A percentile compares a stretch with the other conserved stretches of the same genome.
Evolutionary conservation across 148 eudicot genomes (phyloP).

Genomic region (Heliamphora exappendiculata): DNA sequence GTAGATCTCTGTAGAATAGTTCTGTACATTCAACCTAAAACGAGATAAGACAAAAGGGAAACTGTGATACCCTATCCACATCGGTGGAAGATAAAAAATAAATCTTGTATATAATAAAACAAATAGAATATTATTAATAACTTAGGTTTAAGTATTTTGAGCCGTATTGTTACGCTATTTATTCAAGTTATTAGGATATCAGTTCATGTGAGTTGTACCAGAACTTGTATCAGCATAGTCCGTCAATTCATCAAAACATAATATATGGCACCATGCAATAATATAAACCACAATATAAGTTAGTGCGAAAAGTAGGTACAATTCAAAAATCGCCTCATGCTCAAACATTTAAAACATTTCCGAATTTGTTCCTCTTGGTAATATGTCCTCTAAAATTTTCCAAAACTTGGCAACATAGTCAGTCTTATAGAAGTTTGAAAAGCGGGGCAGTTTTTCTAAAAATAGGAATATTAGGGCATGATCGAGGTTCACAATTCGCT

Average conservation of each 20-base stretch:
- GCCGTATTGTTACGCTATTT: no score
- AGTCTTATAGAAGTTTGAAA: not conserved
- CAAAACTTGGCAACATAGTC: not conserved
- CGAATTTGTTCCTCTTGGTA: not conserved
- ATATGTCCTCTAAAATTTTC: not conserved
- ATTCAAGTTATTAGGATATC: no score
- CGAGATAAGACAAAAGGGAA: not conserved
- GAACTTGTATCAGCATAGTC: not conserved
- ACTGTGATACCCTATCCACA: no score
- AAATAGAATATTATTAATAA: no score
- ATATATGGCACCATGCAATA: not conserved
- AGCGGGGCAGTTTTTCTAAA: not conserved
- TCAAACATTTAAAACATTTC: not conserved
- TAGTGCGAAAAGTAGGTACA: not conserved
- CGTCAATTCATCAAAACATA: not conserved
- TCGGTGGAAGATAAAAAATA: no score
- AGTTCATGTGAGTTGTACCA: no score
- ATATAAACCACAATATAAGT: not conserved
- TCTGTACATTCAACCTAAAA: conserved; percentile 88
- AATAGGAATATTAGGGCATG: not conserved
- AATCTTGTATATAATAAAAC: no score
- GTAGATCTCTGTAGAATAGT: conserved; percentile 83
- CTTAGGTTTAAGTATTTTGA: no score
- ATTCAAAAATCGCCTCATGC: not conserved
- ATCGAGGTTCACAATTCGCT: not conserved